Base-by-base conservation (phyloP, 208 protist species). In the Hexamita inflata region DNA sequence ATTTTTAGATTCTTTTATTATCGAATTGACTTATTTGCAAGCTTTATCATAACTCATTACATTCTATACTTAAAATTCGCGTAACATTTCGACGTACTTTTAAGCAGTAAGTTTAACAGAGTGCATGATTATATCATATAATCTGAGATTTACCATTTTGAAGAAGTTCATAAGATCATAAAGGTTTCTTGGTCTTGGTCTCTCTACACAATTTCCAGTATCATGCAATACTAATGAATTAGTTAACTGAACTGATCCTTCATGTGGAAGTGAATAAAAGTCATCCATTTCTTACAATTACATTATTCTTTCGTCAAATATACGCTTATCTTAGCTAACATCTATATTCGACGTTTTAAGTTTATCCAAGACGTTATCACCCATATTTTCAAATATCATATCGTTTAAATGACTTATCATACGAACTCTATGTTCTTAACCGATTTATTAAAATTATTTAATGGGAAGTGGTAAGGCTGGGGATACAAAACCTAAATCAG, bases 391-490 rank as follows among this genome's bases (percentile, higher is more conserved):
- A 30, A 38, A 34, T 15, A 66, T 24, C 15, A 30, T 66, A 66
- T 70, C 64, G 2, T 38, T 7, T 15, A 70, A 38, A 70, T 70
- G 42, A n/a, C 4, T 49, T 32, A 45, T 70, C 64, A 49, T 49
- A 19, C 64, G 9, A 9, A 11, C 64, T 40, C 64, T 40, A 45
- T 70, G 64, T 28, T n/a, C 28, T 24, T 45, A 2, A 38, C 19
- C 26, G 4, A 70, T 24, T 24, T 45, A 38, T 57, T 9, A 15
- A 45, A 70, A 70, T 42, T 38, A 38, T 11, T 70, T 34, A 7
- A 70, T 15, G n/a, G 9, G 9, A 32, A 70, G 38, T 24, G 64
- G 64, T 42, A n/a, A 45, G 15, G 19, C 64, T n/a, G 64, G 64
- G 38, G 32, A 45, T n/a, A 70, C 38, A 45, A 40, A 4, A 57